Base-by-base conservation (phyloP, 768 basidiomycete genomes). In the Serendipita sp. region DNA sequence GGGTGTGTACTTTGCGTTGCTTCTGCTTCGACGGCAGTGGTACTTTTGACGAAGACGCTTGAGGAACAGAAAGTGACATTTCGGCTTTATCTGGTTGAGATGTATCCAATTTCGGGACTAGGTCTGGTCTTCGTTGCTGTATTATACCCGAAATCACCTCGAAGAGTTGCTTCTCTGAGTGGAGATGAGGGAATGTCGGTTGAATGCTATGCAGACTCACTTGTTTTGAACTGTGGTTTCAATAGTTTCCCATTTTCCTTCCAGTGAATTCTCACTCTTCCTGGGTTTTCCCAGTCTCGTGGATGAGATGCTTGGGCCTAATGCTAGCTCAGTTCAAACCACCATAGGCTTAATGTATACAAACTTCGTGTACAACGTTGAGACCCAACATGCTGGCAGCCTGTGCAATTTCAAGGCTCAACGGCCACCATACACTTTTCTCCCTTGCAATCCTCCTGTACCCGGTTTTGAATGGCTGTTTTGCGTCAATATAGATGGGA, bases 231-330 rank as follows among this genome's bases (percentile, higher is more conserved):
- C n/a, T 73, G 71, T 2, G 80, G 77, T 70, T 90, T 86, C 66
- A 87, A 74, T 7, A 86, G 77, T 41, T 74, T 70, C 0, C 81
- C 89, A 66, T 90, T 86, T 73, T 86, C 86, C 80, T 89, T 92
- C 87, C 88, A 91, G 71, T 89, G 89, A 28, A 98, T 89, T 68
- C 92, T 83, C 66, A 99, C 91, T 30, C 95, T 82, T 7, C 95
- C 95, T 0, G 95, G 95, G 73, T 99, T 99, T 71, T 89, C 94
- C 95, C 95, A 99, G 74, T 99, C 95, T 63, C 90, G 82, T 10
- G 95, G 95, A 71, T 99, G 95, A 32, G 82, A 78, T 74, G 56
- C 56, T 60, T 60, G 56, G 28, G 56, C 56, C 56, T 60, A 30
- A 60, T 13, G 7, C 5, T 41, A 41, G 5, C 7, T 41, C 41